Evolutionary conservation across 208 protist species (phyloP).

Genomic region (Acanthamoeba royreba): DNA sequence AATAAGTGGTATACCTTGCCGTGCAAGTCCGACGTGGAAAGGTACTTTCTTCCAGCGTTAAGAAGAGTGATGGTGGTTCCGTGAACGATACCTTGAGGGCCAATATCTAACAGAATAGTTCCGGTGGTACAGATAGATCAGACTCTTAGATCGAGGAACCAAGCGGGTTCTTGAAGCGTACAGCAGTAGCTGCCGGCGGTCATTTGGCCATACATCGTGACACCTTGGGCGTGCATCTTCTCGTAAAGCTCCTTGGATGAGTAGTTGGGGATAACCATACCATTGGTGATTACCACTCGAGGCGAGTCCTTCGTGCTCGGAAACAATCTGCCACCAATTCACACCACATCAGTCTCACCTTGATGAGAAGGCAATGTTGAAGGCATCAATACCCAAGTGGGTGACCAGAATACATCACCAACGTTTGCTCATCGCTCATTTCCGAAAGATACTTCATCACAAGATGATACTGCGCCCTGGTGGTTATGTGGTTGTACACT

Average conservation of each 20-base stretch:
- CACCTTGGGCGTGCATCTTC: slow-evolving; percentile 73
- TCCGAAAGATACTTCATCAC: slow-evolving; percentile 84
- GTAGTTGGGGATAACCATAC: slow-evolving; percentile 91
- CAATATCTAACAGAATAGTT: slow-evolving; percentile 73
- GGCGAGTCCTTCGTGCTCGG: slow-evolving; percentile 78
- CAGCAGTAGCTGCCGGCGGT: slow-evolving; percentile 84
- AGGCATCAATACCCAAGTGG: slow-evolving; percentile 75
- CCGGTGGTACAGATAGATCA: background rate
- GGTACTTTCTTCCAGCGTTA: slow-evolving; percentile 87
- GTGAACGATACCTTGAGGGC: slow-evolving; percentile 88
- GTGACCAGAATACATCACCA: slow-evolving; percentile 85
- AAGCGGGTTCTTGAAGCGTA: slow-evolving; percentile 43
- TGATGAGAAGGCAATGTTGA: background rate
- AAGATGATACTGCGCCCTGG: slow-evolving; percentile 83
- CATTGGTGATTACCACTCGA: slow-evolving; percentile 86
- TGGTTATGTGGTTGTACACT: background rate
- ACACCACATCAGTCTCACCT: background rate
- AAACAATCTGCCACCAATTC: slow-evolving; percentile 76
- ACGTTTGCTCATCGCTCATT: slow-evolving; percentile 86
- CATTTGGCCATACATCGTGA: slow-evolving; percentile 89
- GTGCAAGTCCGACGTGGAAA: slow-evolving; percentile 56
- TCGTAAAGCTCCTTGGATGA: slow-evolving; percentile 77
- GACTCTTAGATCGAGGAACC: background rate
- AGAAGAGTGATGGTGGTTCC: slow-evolving; percentile 87
- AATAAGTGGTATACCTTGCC: slow-evolving; percentile 16